These are phyloP conservation scores for Ciborinia camelliae DNA, from an alignment of 2,329 filamentous ascomycete genomes.

Conservation along the genomic window DNA sequence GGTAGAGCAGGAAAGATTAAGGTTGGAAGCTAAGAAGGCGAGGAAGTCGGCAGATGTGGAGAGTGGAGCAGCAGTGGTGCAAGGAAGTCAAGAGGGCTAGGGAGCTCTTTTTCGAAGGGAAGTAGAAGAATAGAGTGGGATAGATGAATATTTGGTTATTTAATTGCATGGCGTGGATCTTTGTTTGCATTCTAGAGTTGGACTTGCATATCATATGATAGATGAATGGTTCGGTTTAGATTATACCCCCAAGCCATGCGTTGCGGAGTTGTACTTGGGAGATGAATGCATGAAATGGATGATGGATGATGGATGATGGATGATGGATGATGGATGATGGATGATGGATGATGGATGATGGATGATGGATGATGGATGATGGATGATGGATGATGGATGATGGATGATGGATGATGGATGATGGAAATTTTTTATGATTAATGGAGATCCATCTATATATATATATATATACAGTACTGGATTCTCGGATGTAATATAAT, in stretches of 20 bases:
- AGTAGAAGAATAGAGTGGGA: not conserved
- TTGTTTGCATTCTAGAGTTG: not conserved
- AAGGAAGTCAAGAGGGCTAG: conserved; percentile 10
- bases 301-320: not conserved
- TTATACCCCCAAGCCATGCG: not conserved
- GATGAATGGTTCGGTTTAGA: not conserved
- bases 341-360: not conserved
- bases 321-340: not conserved
- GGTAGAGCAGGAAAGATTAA: conserved; percentile 28
- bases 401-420: not conserved
- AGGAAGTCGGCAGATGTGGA: conserved; percentile 18
- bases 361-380: not conserved
- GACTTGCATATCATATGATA: not conserved
- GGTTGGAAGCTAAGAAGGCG: conserved; percentile 24
- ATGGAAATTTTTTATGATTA: not conserved
- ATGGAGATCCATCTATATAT: not conserved
- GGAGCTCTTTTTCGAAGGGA: not conserved
- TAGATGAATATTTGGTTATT: not conserved
- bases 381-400: not conserved
- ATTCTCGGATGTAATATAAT: not conserved
- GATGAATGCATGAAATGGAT: not conserved
- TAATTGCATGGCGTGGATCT: not conserved
- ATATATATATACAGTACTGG: not conserved
- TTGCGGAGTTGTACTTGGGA: not conserved
- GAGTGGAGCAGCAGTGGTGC: conserved; percentile 5